Evolutionary conservation across 805 yeast species (phyloP), one percentile per base, ranked within the genome.

Genomic region (Sugiyamaella americana): DNA sequence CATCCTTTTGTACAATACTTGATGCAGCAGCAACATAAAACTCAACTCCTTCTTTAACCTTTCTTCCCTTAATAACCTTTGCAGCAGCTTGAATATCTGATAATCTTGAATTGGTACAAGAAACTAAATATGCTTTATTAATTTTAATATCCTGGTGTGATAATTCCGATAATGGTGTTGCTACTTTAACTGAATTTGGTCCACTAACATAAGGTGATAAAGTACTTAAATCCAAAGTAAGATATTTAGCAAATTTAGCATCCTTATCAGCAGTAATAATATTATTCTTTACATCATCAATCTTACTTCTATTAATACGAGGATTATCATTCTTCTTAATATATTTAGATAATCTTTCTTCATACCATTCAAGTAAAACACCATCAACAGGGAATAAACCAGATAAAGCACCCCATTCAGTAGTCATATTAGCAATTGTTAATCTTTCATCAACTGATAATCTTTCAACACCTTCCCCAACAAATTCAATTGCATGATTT

Each of bases 1-100:
- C 98, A 57, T 89, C 96, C 57, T 76, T 76, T 70, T 91, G 96
- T 34, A 93, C 97, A 58, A 81, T 80, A 2, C 94, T 82, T 1
- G 97, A 87, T 0, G 98, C 98, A 35, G 98, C 98, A 46, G 98
- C 98, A 43, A 93, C 85, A 70, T 93, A 93, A 65, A 93, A 93
- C 67, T 93, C 91, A 37, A 93, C 98, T 42, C 87, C 87, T 10
- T 79, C 79, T 13, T 95, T 94, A 39, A 93, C 79, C 67, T 87
- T 84, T 56, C 76, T 82, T 52, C 93, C 91, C 54, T 73, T 76
- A 47, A 94, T 78, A 19, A 93, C 83, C 45, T 80, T 80, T 23
- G 98, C 98, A 34, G 98, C 99, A 16, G 96, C 91, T 67, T 83
- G 79, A 58, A 93, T 83, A 65, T 93, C 99, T 48, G 91, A 79